Evolutionary conservation across 2,329 filamentous ascomycete genomes (phyloP).

Genomic region (Paraphoma sp.): DNA sequence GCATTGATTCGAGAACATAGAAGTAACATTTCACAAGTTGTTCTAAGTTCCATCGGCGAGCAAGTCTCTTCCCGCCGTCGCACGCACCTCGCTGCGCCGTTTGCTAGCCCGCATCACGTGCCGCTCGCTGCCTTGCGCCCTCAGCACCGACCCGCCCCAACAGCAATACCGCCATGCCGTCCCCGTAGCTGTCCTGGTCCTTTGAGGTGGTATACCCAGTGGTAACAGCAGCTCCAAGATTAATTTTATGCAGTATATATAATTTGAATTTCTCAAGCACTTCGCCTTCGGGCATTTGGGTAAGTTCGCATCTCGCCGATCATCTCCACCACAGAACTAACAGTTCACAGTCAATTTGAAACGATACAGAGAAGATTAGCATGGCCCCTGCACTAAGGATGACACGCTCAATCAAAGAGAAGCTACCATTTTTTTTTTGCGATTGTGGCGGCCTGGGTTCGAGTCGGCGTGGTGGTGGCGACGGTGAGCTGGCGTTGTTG

Average conservation of each 20-base stretch:
- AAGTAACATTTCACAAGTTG: background rate
- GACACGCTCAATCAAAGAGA: constrained; percentile 63
- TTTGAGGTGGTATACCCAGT: too few relatives aligned
- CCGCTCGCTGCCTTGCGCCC: constrained; percentile 6
- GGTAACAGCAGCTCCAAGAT: too few relatives aligned
- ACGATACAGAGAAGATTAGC: constrained; percentile 46
- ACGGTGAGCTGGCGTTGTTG: background rate
- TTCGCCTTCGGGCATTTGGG: constrained; percentile 25
- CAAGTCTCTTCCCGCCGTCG: background rate
- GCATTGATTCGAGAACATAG: background rate
- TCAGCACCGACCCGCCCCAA: background rate
- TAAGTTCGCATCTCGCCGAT: background rate
- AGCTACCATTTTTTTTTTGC: constrained; percentile 43
- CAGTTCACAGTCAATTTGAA: constrained; percentile 26
- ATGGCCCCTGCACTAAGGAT: constrained; percentile 83
- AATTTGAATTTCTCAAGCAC: background rate
- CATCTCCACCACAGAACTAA: too few relatives aligned
- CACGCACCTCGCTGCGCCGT: background rate
- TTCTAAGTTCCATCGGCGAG: background rate
- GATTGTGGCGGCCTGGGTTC: background rate
- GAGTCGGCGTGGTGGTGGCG: background rate
- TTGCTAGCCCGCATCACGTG: constrained; percentile 1
- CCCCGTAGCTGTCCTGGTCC: too few relatives aligned
- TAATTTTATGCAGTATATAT: background rate
- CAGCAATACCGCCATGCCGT: background rate